Conservation (phyloP, 1,139 yeast genomes). For the Pichia sp. region DNA sequence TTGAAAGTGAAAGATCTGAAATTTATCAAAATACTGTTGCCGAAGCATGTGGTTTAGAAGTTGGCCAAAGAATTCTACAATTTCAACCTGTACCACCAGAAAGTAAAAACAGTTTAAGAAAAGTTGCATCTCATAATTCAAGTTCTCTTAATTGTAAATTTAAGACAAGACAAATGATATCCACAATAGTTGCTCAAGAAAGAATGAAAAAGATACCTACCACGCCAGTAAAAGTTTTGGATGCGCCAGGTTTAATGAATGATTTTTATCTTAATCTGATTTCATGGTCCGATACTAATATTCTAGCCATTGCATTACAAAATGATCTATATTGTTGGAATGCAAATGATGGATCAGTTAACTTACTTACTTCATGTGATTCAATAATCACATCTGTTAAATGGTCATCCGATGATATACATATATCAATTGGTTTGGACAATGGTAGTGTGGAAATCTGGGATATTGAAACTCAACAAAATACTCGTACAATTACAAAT, state of each 20-base stretch:
- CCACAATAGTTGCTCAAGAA: slow-evolving; percentile 31
- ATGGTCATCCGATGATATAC: slow-evolving; percentile 92
- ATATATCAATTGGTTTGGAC: slow-evolving; percentile 75
- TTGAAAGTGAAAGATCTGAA: slow-evolving; percentile 61
- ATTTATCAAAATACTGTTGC: slow-evolving; percentile 85
- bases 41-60: slow-evolving; percentile 85
- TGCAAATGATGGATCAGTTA: slow-evolving; percentile 77
- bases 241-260: slow-evolving; percentile 92
- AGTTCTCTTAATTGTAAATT: slow-evolving; percentile 15
- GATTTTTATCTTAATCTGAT: slow-evolving; percentile 85
- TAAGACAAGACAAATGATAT: slow-evolving; percentile 23
- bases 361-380: slow-evolving; percentile 53
- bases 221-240: slow-evolving; percentile 88
- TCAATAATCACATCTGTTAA: slow-evolving; percentile 62
- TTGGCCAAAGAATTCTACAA: slow-evolving; percentile 77
- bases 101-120: slow-evolving; percentile 27
- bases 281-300: slow-evolving; percentile 81
- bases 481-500: slow-evolving; percentile 64
- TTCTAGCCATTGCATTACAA: slow-evolving; percentile 85
- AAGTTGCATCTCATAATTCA: slow-evolving; percentile 17
- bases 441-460: slow-evolving; percentile 87
- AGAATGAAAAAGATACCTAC: slow-evolving; percentile 67
- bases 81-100: slow-evolving; percentile 87
- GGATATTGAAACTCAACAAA: slow-evolving; percentile 78
- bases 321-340: slow-evolving; percentile 88